Evolutionary conservation across 352 stramenopile species (phyloP), one percentile per base, ranked within the genome.

Genomic region (Halophytophthora batemanensis): DNA sequence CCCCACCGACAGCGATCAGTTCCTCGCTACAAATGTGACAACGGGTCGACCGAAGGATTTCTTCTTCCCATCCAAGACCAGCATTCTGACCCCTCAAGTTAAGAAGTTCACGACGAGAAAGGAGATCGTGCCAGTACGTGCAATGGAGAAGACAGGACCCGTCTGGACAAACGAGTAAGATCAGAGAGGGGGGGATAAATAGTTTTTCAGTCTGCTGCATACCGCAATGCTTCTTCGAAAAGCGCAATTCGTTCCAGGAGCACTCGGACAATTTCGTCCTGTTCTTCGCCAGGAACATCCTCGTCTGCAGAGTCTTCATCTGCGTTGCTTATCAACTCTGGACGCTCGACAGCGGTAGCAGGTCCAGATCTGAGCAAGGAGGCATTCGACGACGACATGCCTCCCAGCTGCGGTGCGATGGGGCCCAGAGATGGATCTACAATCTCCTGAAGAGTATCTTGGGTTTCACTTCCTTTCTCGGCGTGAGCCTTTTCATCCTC

Each of bases 21-120:
- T 89, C 31, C 17, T 73, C 3, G 64, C 56, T 5, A 68, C 46
- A 11, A 51, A 84, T 43, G 50, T 41, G 2, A 42, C 34, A 10
- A 81, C 74, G 0, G 65, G 67, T 5, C 64, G 66, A 10, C 66
- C 69, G 1, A 63, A 74, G 18, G 76, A 87, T 43, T 88, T 89
- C 51, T 51, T 69, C 14, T 87, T 91, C 52, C 77, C 81, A 22
- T 79, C 77, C 1, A 62, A 56, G 11, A 83, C 77, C 2, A 51
- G 74, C 25, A 45, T 74, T 13, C 62, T 91, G 38, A 86, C 75
- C 19, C 81, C 81, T 11, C 55, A 43, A 1, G 81, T 87, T 37
- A 87, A 89, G 50, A 66, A 78, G 40, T 62, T 82, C 52, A 70
- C 74, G 35, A 85, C 76, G 2, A 51, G 74, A 18, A 77, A 77